phyloP scores from a whole-genome alignment of 169 alveolate species.

The Plasmodium malariae region DNA sequence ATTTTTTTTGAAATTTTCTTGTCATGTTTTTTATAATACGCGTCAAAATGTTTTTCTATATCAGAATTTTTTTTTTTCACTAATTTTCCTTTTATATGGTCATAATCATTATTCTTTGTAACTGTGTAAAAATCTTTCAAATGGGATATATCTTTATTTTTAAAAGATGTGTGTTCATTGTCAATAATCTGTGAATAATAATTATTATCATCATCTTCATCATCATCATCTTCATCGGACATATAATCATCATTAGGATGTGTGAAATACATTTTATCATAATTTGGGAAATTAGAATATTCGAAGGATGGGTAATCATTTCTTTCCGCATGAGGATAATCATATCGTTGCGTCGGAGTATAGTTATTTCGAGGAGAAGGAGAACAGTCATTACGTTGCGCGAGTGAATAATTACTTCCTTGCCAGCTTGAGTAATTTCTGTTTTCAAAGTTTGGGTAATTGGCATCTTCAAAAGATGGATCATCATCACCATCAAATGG shows the following conservation, averaged over 20 bases:
- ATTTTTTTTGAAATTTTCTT: not conserved
- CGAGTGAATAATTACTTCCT: not conserved
- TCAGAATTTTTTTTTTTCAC: not conserved
- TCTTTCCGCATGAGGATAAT: not conserved
- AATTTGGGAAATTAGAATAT: too few species aligned
- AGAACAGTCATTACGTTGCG: not conserved
- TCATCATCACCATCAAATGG: conserved; percentile 5
- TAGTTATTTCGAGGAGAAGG: not conserved
- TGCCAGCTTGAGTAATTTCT: not conserved
- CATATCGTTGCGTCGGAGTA: not conserved
- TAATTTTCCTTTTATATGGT: not conserved
- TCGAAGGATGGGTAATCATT: not conserved
- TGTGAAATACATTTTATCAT: not conserved
- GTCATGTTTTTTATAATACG: not conserved
- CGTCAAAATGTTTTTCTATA: not conserved
- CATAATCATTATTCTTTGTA: not conserved
- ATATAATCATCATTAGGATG: not conserved
- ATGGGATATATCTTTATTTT: not conserved
- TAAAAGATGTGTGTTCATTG: not conserved
- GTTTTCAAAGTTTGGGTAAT: not conserved
- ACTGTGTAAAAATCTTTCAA: not conserved
- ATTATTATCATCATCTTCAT: too few species aligned
- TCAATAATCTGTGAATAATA: not conserved
- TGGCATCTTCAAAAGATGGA: conserved; percentile 1
- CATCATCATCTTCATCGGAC: not conserved